Conservation (phyloP, 768 basidiomycete genomes). For the Leccinum sublutescens region DNA sequence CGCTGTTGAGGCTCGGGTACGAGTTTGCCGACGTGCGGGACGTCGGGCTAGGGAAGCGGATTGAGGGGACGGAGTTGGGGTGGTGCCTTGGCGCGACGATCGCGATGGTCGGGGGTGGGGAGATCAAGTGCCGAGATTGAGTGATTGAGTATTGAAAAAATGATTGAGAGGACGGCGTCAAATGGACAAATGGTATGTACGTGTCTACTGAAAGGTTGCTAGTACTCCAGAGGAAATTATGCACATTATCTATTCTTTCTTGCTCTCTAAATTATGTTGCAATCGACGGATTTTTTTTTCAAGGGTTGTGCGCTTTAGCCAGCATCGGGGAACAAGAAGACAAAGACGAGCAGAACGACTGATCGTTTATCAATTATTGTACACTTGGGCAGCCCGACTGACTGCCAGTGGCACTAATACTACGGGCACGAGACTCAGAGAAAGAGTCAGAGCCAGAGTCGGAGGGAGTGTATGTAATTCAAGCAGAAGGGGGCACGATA, state of each 20-base stretch:
- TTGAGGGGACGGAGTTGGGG: constrained; percentile 87
- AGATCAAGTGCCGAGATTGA: constrained; percentile 51
- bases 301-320: neutral
- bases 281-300: neutral
- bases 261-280: neutral
- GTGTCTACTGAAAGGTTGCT: neutral
- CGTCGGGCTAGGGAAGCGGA: constrained; percentile 81
- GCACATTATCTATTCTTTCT: neutral
- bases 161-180: neutral
- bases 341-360: neutral
- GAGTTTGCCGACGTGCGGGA: constrained; percentile 73
- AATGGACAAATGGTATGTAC: neutral
- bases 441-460: neutral
- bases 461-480: neutral
- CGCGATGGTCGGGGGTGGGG: constrained; percentile 63
- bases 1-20: constrained; percentile 82
- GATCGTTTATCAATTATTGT: neutral
- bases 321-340: neutral
- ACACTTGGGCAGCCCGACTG: no score
- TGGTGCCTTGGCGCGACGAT: constrained; percentile 90
- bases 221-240: neutral
- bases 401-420: no score
- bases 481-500: no score
- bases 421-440: no score
- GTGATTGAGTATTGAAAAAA: neutral